A percentile compares a stretch with the other conserved stretches of the same genome.
Evolutionary conservation across 106 monocot genomes (phyloP).

Genomic region (Alisma plantagoaquatica): DNA sequence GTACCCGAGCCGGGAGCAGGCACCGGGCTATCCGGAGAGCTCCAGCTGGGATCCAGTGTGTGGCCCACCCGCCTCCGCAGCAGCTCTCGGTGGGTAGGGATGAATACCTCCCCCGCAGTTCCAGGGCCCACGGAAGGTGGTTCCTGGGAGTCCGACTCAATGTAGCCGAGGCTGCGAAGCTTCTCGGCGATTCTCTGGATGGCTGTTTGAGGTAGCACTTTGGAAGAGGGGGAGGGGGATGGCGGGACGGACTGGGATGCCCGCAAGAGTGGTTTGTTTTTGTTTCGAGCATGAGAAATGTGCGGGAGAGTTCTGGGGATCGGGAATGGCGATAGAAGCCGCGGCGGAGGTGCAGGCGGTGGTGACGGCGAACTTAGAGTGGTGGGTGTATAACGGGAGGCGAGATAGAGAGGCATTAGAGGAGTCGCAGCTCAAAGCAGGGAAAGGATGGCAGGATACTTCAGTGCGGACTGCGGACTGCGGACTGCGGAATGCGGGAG

Average conservation of each 20-base stretch:
- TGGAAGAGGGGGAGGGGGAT: conserved; percentile 3
- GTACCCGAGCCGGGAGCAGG: conserved; percentile 46
- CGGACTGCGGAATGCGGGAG: too few relatives aligned
- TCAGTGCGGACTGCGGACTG: too few relatives aligned
- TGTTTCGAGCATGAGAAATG: too few relatives aligned
- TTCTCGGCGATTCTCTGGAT: conserved; percentile 88
- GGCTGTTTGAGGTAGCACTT: conserved; percentile 39
- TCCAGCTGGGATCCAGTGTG: conserved; percentile 88
- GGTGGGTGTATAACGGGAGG: too few relatives aligned
- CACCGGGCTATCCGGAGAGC: conserved; percentile 58
- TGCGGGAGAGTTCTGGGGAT: too few relatives aligned
- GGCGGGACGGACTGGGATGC: neutral
- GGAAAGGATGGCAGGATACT: too few relatives aligned
- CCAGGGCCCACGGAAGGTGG: conserved; percentile 1
- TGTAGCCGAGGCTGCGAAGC: conserved; percentile 83
- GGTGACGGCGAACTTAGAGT: too few relatives aligned
- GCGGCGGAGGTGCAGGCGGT: too few relatives aligned
- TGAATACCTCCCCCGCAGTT: conserved; percentile 78
- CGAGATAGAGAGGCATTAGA: too few relatives aligned
- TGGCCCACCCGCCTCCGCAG: conserved; percentile 56
- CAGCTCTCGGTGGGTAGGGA: conserved; percentile 57
- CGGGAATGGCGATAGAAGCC: too few relatives aligned
- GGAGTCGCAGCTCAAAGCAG: too few relatives aligned
- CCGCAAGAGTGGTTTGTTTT: too few relatives aligned
- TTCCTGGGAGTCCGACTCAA: conserved; percentile 12